Evolutionary conservation across 768 basidiomycete genomes (phyloP).

Genomic region (Collybiopsis luxurians): DNA sequence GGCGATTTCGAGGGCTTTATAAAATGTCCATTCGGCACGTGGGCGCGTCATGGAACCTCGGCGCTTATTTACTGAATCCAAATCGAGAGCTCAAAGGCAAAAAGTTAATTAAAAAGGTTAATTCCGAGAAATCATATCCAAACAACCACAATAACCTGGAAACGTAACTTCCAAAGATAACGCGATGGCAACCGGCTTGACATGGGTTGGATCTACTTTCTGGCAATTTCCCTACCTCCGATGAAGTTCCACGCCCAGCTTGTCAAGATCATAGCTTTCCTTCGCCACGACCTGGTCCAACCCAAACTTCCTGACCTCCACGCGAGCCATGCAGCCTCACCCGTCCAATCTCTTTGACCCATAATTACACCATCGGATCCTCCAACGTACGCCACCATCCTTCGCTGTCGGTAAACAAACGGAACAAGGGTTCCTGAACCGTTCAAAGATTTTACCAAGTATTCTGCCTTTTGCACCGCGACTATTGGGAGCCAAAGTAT

Average conservation of each 20-base stretch:
- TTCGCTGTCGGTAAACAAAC: background rate
- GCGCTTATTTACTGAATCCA: no score
- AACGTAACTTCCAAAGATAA: no score
- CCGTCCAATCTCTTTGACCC: background rate
- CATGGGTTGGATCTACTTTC: background rate
- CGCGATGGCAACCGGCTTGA: no score
- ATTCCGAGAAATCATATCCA: no score
- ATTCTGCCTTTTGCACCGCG: conserved; percentile 3
- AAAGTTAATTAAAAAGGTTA: no score
- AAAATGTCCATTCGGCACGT: no score
- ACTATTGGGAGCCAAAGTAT: background rate
- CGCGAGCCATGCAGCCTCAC: background rate
- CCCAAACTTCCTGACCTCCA: background rate
- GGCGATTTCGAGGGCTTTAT: no score
- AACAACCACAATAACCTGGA: no score
- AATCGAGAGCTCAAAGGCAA: no score
- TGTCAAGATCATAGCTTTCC: background rate
- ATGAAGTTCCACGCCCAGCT: background rate
- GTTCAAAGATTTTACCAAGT: background rate
- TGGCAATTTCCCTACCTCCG: background rate
- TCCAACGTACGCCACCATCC: background rate
- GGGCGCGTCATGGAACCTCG: no score
- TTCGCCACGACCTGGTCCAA: background rate
- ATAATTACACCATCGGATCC: background rate
- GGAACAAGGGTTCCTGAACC: background rate